Base-by-base conservation (phyloP, 2,329 filamentous ascomycete genomes). In the Cladosporium sp. region DNA sequence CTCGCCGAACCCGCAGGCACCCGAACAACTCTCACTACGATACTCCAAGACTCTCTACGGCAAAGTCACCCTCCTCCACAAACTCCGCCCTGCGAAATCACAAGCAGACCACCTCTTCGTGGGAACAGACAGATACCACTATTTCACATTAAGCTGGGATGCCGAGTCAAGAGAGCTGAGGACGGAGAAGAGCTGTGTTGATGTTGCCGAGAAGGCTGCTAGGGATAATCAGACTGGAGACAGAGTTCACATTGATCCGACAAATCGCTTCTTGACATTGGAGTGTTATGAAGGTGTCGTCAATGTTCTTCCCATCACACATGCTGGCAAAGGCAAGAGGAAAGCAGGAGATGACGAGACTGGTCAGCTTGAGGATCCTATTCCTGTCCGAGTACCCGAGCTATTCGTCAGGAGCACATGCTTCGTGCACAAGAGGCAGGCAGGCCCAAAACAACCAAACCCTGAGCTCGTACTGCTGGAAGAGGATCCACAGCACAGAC, bases 101-200 rank as follows among this genome's bases (percentile, higher is more conserved):
- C 70, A 77, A 4, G 88, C 84, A 41, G 90, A 97, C 59, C 82
- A 96, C 54, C 80, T 98, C 53, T 95, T 98, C 65, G 79, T 98
- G 51, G 92, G 90, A 43, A 98, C 93, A 40, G 86, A 95, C 64
- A 83, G 86, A 49, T 86, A 88, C 59, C 84, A 90, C 61, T 97
- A 95, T 71, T 95, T 97, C 67, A 95, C 89, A 1, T 69, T 95
- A 16, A 83, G 78, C 13, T 98, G 93, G 91, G 83, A 96, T 59
- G 62, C 77, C 0, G 68, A 78, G 1, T 69, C 63, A 19, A 75
- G 72, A 16, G 69, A 76, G 48, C 67, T 84, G 12, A 70, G 70
- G 32, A 84, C 81, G 3, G 64, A 82, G 57, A 76, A 80, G 67
- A 76, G 73, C 53, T 80, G 78, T 65, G 72, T 79, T 38, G 78